A percentile compares a stretch with the other conserved stretches of the same genome.
Conservation (phyloP, 768 basidiomycete genomes). For the Termitomyces titanicus region DNA sequence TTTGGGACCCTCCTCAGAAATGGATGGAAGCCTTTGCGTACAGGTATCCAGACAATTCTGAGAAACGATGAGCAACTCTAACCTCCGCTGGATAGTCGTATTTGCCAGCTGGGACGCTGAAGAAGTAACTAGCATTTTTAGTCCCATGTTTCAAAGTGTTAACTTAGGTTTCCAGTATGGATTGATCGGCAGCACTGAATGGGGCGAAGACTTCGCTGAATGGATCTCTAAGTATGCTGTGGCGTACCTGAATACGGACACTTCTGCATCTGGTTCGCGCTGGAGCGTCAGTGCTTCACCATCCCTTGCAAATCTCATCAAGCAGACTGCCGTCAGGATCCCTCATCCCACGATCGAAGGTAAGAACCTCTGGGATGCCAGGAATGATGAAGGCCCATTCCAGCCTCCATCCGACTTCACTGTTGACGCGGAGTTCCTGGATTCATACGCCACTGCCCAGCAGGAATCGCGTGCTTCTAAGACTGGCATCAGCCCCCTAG, state of each 20-base stretch:
- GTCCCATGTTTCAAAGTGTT: not conserved
- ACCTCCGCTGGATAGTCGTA: conserved; percentile 34
- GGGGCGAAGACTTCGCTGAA: conserved; percentile 85
- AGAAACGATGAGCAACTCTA: not conserved
- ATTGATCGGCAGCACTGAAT: conserved; percentile 85
- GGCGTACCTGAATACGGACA: conserved; percentile 83
- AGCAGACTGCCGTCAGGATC: conserved; percentile 61
- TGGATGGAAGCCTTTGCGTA: conserved; percentile 85
- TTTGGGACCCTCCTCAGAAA: conserved; percentile 61
- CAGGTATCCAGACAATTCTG: conserved; percentile 24
- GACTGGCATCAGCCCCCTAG: conserved; percentile 58
- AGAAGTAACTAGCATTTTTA: conserved; percentile 41
- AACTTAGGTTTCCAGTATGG: conserved; percentile 39
- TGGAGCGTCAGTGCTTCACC: conserved; percentile 67
- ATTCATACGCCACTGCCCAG: conserved; percentile 35
- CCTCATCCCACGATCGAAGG: conserved; percentile 66
- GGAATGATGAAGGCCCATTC: conserved; percentile 54
- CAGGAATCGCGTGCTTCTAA: conserved; percentile 26
- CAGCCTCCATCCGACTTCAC: conserved; percentile 20
- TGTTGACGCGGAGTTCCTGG: conserved; percentile 40
- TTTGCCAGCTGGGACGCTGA: conserved; percentile 78
- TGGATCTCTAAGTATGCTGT: conserved; percentile 82
- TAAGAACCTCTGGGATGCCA: conserved; percentile 79
- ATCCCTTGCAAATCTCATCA: conserved; percentile 76
- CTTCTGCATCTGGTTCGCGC: conserved; percentile 58